Evolutionary conservation across 2,329 filamentous ascomycete genomes (phyloP), one percentile per base, ranked within the genome.

Genomic region (Hymenoscyphus repandus): DNA sequence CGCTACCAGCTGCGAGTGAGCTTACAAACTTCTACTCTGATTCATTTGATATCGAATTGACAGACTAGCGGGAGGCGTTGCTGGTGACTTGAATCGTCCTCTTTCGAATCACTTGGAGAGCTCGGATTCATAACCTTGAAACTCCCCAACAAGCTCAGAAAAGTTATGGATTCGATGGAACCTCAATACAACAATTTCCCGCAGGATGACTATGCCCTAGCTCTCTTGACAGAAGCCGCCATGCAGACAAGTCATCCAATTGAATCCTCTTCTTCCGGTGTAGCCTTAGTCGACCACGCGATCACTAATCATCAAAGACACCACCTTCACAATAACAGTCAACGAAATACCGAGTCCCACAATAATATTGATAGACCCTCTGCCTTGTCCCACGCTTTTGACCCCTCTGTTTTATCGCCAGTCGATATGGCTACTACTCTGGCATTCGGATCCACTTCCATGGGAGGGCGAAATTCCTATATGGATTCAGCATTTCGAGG

Each of bases 161-260:
- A n/a, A n/a, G n/a, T n/a, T n/a, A n/a, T n/a, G n/a, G n/a, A n/a
- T 43, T 15, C 31, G 47, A 63, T 62, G 58, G 59, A 62, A 18
- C 37, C 41, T 27, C 22, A 27, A 34, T 41, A 52, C 15, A 55
- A 51, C 40, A 39, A 46, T 18, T 53, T 50, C 44, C 58, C 53
- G 5, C 51, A 56, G 15, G 55, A 63, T 45, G 52, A 62, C 20
- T 59, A 61, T 56, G 60, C 62, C 42, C 44, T 64, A 40, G 48
- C 56, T 30, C 51, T 64, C 27, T 56, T 65, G 13, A 61, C 59
- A 7, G 53, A 61, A 37, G 60, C 60, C n/a, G 59, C 61, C 43
- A 59, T 58, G 50, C 52, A 57, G 31, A 57, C 49, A 37, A 13
- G 15, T 37, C 15, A 27, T 27, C 22, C 22, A 27, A 27, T 41